Percentiles rank a stretch among this genome's conserved stretches.
Evolutionary conservation across 768 basidiomycete species (phyloP).

Genomic region (Polyporus arcularius): DNA sequence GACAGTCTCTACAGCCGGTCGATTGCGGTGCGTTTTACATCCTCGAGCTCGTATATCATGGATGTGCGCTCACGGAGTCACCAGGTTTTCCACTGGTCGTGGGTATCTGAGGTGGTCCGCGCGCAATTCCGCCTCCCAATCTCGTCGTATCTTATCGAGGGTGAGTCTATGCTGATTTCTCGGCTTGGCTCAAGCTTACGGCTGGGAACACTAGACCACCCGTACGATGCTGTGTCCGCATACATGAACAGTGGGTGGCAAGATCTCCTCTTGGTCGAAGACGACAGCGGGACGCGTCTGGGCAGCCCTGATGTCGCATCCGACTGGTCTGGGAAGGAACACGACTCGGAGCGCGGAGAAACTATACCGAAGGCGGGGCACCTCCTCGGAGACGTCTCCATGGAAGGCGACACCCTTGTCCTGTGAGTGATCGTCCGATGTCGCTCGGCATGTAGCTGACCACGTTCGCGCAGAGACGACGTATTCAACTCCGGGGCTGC

Average conservation of each 20-base stretch:
- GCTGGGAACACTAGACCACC: no score
- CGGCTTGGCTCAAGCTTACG: no score
- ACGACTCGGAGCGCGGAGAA: no score
- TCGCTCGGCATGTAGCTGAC: neutral
- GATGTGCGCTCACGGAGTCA: neutral
- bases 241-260: no score
- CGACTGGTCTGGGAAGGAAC: no score
- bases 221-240: no score
- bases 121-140: conserved; percentile 12
- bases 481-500: no score
- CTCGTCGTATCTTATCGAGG: conserved; percentile 4
- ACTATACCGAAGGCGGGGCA: neutral
- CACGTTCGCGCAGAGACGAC: neutral
- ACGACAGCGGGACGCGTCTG: no score
- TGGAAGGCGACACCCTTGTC: neutral
- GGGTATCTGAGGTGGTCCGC: conserved; percentile 5
- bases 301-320: no score
- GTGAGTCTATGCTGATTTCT: neutral
- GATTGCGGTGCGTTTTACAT: neutral
- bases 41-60: no score
- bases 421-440: neutral
- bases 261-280: no score
- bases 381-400: neutral
- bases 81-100: conserved; percentile 14
- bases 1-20: conserved; percentile 7